Evolutionary conservation across 1,139 yeast species (phyloP).

Genomic region (Taphrina confusa): DNA sequence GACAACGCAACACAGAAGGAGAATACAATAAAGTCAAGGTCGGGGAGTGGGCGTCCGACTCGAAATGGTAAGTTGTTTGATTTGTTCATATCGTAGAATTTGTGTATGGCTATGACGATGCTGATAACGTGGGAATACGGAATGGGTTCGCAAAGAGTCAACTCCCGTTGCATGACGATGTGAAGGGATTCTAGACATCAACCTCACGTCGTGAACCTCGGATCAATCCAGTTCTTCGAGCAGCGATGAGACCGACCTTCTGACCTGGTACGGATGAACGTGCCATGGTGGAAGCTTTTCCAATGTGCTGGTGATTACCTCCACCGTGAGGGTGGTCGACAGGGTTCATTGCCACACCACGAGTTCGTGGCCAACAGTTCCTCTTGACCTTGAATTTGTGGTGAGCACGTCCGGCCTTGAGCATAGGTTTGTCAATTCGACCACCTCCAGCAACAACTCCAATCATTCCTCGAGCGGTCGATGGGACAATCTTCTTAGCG

Average conservation of each 20-base stretch:
- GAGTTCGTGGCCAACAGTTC: conserved; percentile 99
- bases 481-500: conserved; percentile 93
- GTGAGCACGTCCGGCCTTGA: conserved; percentile 99
- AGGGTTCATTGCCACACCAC: conserved; percentile 99
- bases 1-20: too few species aligned
- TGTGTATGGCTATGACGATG: conserved; percentile 5
- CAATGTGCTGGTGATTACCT: conserved; percentile 92
- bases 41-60: too few species aligned
- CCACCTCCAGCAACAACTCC: conserved; percentile 99
- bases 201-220: conserved; percentile 99
- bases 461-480: conserved; percentile 98
- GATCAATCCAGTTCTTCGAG: conserved; percentile 99
- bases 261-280: conserved; percentile 99
- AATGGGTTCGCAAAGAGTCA: not conserved
- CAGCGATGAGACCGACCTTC: conserved; percentile 99
- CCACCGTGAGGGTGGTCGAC: conserved; percentile 99
- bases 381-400: conserved; percentile 99
- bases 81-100: not conserved
- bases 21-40: too few species aligned
- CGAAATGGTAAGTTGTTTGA: conserved; percentile 1
- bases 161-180: not conserved
- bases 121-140: not conserved
- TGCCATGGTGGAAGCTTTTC: conserved; percentile 99
- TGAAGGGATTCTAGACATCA: conserved; percentile 48
- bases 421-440: conserved; percentile 98